Evolutionary conservation across 306 rosid genomes (phyloP).

Genomic region (Elaeagnus macrophylla): DNA sequence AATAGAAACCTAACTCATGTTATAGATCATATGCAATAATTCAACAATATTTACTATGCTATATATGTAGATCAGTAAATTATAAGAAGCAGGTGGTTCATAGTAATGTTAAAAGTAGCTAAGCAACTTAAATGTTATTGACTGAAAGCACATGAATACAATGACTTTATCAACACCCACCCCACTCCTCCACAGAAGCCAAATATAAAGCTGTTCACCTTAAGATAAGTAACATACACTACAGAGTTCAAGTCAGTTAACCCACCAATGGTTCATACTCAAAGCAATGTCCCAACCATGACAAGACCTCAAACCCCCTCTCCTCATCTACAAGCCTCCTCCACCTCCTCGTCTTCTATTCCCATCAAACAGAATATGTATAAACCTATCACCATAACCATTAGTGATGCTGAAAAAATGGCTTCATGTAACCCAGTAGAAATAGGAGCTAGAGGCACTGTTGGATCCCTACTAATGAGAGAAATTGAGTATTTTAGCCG

Average conservation of each 20-base stretch:
- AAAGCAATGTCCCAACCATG: slow-evolving; percentile 28
- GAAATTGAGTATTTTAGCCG: slow-evolving; percentile 53
- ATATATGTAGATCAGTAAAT: slow-evolving; percentile 11
- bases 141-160: slow-evolving; percentile 45
- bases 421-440: slow-evolving; percentile 33
- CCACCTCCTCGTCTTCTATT: slow-evolving; percentile 20
- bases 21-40: background rate
- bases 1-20: background rate
- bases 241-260: slow-evolving; percentile 28
- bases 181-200: slow-evolving; percentile 21
- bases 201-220: slow-evolving; percentile 18
- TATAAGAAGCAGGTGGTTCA: slow-evolving; percentile 17
- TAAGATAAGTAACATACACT: slow-evolving; percentile 28
- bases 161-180: slow-evolving; percentile 36
- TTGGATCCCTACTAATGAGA: slow-evolving; percentile 56
- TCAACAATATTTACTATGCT: slow-evolving; percentile 7
- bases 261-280: slow-evolving; percentile 30
- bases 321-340: slow-evolving; percentile 34
- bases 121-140: slow-evolving; percentile 27
- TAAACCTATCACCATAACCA: slow-evolving; percentile 23
- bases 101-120: slow-evolving; percentile 21
- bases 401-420: slow-evolving; percentile 28
- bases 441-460: slow-evolving; percentile 59
- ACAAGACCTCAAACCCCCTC: slow-evolving; percentile 28
- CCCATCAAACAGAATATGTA: slow-evolving; percentile 32